phyloP scores from a whole-genome alignment of 73 alveolate genomes.

The Symbiodinium natans region DNA sequence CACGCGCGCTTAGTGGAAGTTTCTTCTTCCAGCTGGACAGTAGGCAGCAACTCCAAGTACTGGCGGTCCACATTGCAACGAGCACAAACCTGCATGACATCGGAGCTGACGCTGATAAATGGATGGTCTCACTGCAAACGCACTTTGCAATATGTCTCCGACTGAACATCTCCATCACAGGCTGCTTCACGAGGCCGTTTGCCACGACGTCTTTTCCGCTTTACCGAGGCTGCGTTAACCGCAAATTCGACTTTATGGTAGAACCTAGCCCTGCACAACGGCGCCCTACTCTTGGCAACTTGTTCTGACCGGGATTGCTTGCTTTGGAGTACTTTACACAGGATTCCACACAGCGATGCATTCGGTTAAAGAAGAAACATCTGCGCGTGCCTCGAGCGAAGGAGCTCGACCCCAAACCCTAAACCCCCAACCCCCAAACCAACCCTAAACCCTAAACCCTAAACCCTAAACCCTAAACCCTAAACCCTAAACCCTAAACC shows the following conservation, averaged over 20 bases:
- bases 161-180: neutral
- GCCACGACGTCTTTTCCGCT: neutral
- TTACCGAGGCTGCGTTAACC: neutral
- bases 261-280: neutral
- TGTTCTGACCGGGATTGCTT: neutral
- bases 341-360: slow-evolving; percentile 28
- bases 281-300: neutral
- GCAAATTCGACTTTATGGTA: neutral
- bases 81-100: slow-evolving; percentile 5
- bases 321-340: neutral
- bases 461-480: neutral
- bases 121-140: neutral
- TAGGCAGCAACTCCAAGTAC: neutral
- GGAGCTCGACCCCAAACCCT: too few relatives aligned
- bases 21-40: too few relatives aligned
- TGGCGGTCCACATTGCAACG: neutral
- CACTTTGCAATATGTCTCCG: neutral
- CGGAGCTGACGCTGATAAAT: neutral
- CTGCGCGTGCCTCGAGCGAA: neutral
- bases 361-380: neutral
- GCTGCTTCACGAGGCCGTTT: neutral
- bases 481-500: neutral
- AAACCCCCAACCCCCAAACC: too few relatives aligned
- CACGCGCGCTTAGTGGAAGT: too few relatives aligned
- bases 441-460: neutral